phyloP scores from a whole-genome alignment of 352 stramenopile genomes.

The Pythium dissotocum region DNA sequence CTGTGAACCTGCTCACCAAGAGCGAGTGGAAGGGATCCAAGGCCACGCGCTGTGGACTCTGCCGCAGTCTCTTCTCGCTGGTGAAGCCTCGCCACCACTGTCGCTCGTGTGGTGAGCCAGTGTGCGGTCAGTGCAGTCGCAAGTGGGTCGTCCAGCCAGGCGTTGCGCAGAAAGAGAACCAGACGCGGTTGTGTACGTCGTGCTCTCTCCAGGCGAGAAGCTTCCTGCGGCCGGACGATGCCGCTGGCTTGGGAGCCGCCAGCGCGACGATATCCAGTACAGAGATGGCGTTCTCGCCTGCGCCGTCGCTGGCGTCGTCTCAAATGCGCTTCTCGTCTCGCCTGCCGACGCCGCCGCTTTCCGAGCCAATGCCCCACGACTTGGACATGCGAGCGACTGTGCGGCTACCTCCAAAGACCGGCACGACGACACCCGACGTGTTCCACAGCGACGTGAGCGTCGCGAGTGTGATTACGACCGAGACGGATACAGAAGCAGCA shows the following conservation, averaged over 20 bases:
- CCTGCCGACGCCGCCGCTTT: slow-evolving; percentile 10
- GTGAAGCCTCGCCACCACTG: slow-evolving; percentile 81
- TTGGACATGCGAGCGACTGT: slow-evolving; percentile 21
- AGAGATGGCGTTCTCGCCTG: slow-evolving; percentile 31
- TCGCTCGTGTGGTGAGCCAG: slow-evolving; percentile 75
- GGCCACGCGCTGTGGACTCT: slow-evolving; percentile 67
- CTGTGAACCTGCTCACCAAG: slow-evolving; percentile 59
- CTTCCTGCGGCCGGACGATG: slow-evolving; percentile 38
- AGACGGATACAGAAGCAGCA: slow-evolving; percentile 58
- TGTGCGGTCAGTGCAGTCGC: slow-evolving; percentile 81
- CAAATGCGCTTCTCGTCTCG: slow-evolving; percentile 14
- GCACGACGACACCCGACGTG: slow-evolving; percentile 21
- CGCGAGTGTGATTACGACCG: slow-evolving; percentile 61
- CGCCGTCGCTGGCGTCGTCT: slow-evolving; percentile 16
- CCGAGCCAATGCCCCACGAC: slow-evolving; percentile 6
- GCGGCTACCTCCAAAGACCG: slow-evolving; percentile 22
- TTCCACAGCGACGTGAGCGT: slow-evolving; percentile 64
- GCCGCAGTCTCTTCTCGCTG: slow-evolving; percentile 67
- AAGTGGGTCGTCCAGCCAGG: slow-evolving; percentile 81
- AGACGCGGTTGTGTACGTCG: slow-evolving; percentile 77
- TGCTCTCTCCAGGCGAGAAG: slow-evolving; percentile 78
- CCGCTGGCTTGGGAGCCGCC: not conserved
- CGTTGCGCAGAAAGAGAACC: slow-evolving; percentile 44
- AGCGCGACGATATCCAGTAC: slow-evolving; percentile 9
- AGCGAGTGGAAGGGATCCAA: slow-evolving; percentile 62